A percentile compares a stretch with the other conserved stretches of the same genome.
Evolutionary conservation across 192 early-diverging fungal genomes (phyloP).

Genomic region (Linnemannia elongata): DNA sequence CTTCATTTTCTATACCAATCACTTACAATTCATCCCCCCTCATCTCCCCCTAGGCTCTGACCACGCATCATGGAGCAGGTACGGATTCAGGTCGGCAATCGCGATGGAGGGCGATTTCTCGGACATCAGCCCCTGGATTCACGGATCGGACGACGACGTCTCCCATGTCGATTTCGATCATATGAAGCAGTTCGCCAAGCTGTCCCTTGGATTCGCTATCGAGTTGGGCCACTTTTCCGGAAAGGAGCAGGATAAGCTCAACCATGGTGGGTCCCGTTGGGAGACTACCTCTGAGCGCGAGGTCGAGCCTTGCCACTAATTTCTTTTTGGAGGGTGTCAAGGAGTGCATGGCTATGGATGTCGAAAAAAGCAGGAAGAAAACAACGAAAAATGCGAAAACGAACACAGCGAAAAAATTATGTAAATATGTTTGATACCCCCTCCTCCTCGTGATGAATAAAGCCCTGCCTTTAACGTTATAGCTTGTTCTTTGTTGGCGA

Average conservation of each 20-base stretch:
- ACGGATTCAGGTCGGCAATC: slow-evolving; percentile 88
- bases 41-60: slow-evolving; percentile 71
- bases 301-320: not conserved
- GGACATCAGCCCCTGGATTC: slow-evolving; percentile 80
- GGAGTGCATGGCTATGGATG: too few species aligned
- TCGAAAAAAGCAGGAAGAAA: too few species aligned
- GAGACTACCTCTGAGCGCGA: not conserved
- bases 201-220: slow-evolving; percentile 85
- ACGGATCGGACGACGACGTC: slow-evolving; percentile 80
- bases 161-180: slow-evolving; percentile 86
- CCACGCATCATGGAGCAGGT: slow-evolving; percentile 91
- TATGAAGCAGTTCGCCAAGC: slow-evolving; percentile 87
- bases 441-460: too few species aligned
- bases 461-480: too few species aligned
- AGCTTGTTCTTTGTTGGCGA: too few species aligned
- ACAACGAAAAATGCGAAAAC: too few species aligned
- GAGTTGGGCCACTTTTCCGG: slow-evolving; percentile 72
- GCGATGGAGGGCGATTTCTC: slow-evolving; percentile 78
- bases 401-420: too few species aligned
- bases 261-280: not conserved
- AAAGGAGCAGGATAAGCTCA: not conserved
- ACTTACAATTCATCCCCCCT: slow-evolving; percentile 2
- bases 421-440: too few species aligned
- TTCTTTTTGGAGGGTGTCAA: too few species aligned
- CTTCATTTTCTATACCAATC: not conserved